These are phyloP conservation scores for Umbelopsis ramanniana DNA, from an alignment of 192 early-diverging fungal species.

Conservation along the genomic window DNA sequence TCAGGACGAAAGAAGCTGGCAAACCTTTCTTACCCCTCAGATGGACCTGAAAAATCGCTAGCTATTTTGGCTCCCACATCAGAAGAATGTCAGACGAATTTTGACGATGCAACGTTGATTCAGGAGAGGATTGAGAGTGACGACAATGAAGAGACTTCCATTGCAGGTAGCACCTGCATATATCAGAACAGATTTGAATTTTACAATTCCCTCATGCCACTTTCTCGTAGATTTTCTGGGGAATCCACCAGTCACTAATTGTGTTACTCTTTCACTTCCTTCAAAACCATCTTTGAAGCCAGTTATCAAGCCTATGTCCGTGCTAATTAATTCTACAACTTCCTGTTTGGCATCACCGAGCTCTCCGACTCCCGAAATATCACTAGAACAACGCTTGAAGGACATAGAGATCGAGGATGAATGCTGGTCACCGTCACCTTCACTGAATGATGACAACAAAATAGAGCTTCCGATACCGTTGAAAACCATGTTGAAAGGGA, in stretches of 20 bases:
- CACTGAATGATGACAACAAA: background rate
- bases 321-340: background rate
- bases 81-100: background rate
- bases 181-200: background rate
- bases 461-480: background rate
- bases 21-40: background rate
- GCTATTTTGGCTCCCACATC: background rate
- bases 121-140: background rate
- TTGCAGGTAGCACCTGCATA: background rate
- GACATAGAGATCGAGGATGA: background rate
- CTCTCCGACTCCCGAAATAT: background rate
- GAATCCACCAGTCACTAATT: background rate
- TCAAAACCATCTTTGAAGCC: background rate
- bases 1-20: background rate
- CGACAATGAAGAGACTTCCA: background rate
- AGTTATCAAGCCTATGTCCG: background rate
- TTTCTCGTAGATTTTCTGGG: background rate
- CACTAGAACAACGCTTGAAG: background rate
- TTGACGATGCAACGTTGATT: background rate
- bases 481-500: background rate
- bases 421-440: conserved; percentile 16
- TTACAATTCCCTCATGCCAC: background rate
- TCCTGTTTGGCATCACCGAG: background rate
- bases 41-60: background rate
- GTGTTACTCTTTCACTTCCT: background rate